phyloP scores from a whole-genome alignment of 352 stramenopile species.

The Pythium dissimile region DNA sequence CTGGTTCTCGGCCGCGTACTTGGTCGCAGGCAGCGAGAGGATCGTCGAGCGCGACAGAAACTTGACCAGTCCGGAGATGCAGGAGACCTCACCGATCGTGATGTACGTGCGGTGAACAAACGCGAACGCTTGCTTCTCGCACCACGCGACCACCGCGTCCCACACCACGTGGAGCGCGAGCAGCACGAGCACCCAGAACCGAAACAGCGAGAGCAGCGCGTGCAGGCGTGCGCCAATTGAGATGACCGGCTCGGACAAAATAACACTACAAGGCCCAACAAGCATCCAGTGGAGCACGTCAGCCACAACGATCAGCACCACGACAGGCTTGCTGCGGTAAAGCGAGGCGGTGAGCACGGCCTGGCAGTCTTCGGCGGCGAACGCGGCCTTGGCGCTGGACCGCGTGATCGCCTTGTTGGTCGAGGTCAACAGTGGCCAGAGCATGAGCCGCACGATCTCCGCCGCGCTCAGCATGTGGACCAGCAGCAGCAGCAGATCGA shows the following conservation, averaged over 20 bases:
- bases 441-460: slow-evolving; percentile 20
- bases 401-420: slow-evolving; percentile 7
- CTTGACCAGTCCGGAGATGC: slow-evolving; percentile 13
- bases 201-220: slow-evolving; percentile 19
- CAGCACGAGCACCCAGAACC: slow-evolving; percentile 29
- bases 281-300: slow-evolving; percentile 24
- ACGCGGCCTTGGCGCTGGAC: slow-evolving; percentile 8
- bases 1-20: slow-evolving; percentile 13
- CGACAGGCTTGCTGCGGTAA: slow-evolving; percentile 25
- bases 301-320: slow-evolving; percentile 16
- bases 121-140: slow-evolving; percentile 13
- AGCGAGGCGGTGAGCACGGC: slow-evolving; percentile 21
- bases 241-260: slow-evolving; percentile 4
- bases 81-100: slow-evolving; percentile 17
- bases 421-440: slow-evolving; percentile 15
- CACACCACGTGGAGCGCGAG: slow-evolving; percentile 19
- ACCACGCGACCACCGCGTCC: slow-evolving; percentile 19
- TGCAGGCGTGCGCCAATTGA: slow-evolving; percentile 5
- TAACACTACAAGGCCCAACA: slow-evolving; percentile 5
- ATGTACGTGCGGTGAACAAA: slow-evolving; percentile 24
- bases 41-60: slow-evolving; percentile 1
- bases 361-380: slow-evolving; percentile 20
- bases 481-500: slow-evolving; percentile 19
- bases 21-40: slow-evolving; percentile 9
- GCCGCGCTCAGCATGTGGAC: slow-evolving; percentile 18